Percentiles rank a stretch among this genome's conserved stretches.
phyloP scores from a whole-genome alignment of 345 rosid genomes.

The Moricandia moricandioides region DNA sequence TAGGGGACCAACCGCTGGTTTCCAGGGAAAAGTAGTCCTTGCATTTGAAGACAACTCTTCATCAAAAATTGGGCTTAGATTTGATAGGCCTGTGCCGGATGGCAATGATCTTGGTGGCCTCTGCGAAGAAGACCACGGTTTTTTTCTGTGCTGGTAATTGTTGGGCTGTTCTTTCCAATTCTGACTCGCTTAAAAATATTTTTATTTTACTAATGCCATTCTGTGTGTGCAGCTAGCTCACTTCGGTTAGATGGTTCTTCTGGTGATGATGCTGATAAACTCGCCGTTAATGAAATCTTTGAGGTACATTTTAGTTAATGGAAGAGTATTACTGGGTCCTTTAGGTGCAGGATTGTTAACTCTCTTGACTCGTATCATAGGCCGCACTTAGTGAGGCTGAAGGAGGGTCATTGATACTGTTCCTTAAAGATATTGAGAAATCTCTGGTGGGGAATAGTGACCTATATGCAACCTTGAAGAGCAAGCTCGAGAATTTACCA shows the following conservation, averaged over 20 bases:
- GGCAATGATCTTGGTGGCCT: slow-evolving; percentile 94
- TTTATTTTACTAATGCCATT: background rate
- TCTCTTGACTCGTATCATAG: slow-evolving; percentile 39
- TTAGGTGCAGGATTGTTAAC: slow-evolving; percentile 19
- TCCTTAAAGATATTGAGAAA: slow-evolving; percentile 90
- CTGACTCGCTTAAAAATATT: background rate
- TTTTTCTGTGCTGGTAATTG: slow-evolving; percentile 81
- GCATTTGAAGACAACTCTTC: slow-evolving; percentile 82
- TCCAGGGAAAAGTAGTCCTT: slow-evolving; percentile 86
- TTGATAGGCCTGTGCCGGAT: slow-evolving; percentile 74
- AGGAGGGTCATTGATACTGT: slow-evolving; percentile 64
- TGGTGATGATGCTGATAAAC: slow-evolving; percentile 78
- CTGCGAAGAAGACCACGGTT: slow-evolving; percentile 88
- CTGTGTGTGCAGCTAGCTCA: slow-evolving; percentile 56
- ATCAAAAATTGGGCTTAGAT: slow-evolving; percentile 91
- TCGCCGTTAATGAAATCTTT: slow-evolving; percentile 77
- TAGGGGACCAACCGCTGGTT: slow-evolving; percentile 80
- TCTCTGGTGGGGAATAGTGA: slow-evolving; percentile 73
- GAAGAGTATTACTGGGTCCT: slow-evolving; percentile 12
- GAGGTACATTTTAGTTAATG: slow-evolving; percentile 51
- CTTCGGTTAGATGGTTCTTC: slow-evolving; percentile 76
- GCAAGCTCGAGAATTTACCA: slow-evolving; percentile 77
- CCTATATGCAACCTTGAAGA: slow-evolving; percentile 54
- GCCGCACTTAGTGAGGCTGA: slow-evolving; percentile 70
- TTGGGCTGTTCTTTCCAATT: background rate